A percentile compares a stretch with the other conserved stretches of the same genome.
These are phyloP conservation scores for Candida stauntonica DNA, from an alignment of 805 yeast genomes.

Conservation along the genomic window DNA sequence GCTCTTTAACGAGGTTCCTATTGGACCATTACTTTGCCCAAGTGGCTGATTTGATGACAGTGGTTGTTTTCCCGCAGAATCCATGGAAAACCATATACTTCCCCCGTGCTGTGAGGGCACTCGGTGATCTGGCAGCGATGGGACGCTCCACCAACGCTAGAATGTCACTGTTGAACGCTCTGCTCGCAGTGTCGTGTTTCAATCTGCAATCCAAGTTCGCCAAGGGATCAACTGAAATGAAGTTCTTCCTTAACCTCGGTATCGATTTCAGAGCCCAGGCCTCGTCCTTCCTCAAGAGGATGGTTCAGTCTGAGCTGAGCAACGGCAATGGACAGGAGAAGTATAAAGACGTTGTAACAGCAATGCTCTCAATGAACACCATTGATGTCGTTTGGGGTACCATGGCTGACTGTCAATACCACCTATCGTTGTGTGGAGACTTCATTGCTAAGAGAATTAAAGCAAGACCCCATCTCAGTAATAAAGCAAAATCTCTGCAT, in stretches of 20 bases:
- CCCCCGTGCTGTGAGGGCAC: slow-evolving; percentile 75
- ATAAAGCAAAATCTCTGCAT: slow-evolving; percentile 75
- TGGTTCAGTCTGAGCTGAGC: slow-evolving; percentile 43
- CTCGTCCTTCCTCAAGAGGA: slow-evolving; percentile 55
- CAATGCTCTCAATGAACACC: slow-evolving; percentile 80
- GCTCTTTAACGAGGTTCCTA: slow-evolving; percentile 68
- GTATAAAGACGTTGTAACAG: slow-evolving; percentile 80
- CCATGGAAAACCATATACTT: slow-evolving; percentile 89
- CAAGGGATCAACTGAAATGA: slow-evolving; percentile 63
- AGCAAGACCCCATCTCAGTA: slow-evolving; percentile 58
- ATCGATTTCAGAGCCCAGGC: slow-evolving; percentile 74
- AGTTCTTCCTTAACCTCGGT: slow-evolving; percentile 67
- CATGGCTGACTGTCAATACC: slow-evolving; percentile 77
- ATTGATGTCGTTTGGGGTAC: slow-evolving; percentile 90
- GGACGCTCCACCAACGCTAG: slow-evolving; percentile 75
- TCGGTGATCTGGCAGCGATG: slow-evolving; percentile 72
- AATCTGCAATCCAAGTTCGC: slow-evolving; percentile 70
- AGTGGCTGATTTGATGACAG: slow-evolving; percentile 79
- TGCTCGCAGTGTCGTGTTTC: slow-evolving; percentile 78
- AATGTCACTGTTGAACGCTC: slow-evolving; percentile 71
- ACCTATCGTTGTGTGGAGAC: slow-evolving; percentile 71
- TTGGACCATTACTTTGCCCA: slow-evolving; percentile 67
- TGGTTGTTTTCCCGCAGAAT: slow-evolving; percentile 63
- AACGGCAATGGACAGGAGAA: slow-evolving; percentile 42
- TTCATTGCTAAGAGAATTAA: slow-evolving; percentile 67